Evolutionary conservation across 345 rosid genomes (phyloP), one percentile per base, ranked within the genome.

Genomic region (Erysimum cheiranthoides): DNA sequence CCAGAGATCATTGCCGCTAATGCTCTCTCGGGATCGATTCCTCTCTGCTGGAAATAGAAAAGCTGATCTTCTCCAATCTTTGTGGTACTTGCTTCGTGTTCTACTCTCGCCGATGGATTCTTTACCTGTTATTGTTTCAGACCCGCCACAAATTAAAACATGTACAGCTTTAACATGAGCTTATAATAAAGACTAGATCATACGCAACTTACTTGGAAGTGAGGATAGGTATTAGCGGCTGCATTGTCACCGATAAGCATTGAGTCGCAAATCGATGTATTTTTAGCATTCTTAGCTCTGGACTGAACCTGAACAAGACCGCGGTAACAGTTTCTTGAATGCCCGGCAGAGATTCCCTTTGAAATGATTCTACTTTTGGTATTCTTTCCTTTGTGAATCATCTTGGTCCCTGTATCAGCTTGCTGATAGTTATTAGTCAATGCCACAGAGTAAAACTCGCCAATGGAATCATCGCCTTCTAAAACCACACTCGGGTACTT

Each of bases 1-100:
- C 97, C 97, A 17, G 96, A 91, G 59, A 95, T 88, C 97, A 90
- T 90, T 5, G 96, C 99, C 3, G 97, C 97, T 96, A 95, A 88
- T 8, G 97, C 99, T 77, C 83, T 94, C 91, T 95, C 97, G 0
- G 86, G 90, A 81, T 90, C 97, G 0, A 94, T 83, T 36, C 99
- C 99, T 78, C 97, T 89, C 60, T 95, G 99, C 75, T 92, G 99
- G 73, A 95, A 95, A 91, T 90, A 95, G 83, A 95, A 95, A 8
- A 92, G 86, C 84, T 95, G 97, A 80, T 90, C 97, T 83, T 90
- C 96, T 18, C 92, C 90, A 0, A 89, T 95, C 84, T 95, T 95
- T 5, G 99, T 90, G 46, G 97, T 95, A 85, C 93, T 92, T 8
- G 99, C 99, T 79, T 95, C 99, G 4, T 95, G 99, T 76, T 95